Base-by-base conservation (phyloP, 495 filamentous ascomycete species). In the Penicillium egyptiacum region DNA sequence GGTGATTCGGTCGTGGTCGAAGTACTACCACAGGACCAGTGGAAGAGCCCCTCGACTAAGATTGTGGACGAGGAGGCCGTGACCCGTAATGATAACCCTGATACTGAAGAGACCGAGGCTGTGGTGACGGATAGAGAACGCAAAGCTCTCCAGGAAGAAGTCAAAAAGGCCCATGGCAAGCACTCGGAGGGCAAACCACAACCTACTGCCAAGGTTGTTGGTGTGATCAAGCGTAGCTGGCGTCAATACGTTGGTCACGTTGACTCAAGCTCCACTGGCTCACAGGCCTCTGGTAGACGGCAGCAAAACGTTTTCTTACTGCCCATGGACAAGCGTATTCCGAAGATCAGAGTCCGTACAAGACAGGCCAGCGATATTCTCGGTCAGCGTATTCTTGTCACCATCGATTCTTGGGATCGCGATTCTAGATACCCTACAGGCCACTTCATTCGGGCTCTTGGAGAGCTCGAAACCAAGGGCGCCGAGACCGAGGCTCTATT, bases 281-380 rank as follows among this genome's bases (percentile, higher is more conserved):
- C 87, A 17, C 81, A 84, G 19, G 79, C 76, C 40, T 83, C 91
- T 54, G 88, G 89, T 35, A 80, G 92, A 26, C 86, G 86, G 55
- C 93, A 96, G 63, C 91, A 98, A 69, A 93, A 81, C 23, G 90
- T 98, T 11, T 98, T 98, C 67, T 79, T 98, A 5, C 82, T 97
- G 33, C 92, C 95, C 2, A 98, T 98, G 95, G 92, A 98, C 72
- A 98, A 95, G 75, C 84, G 89, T 50, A 88, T 98, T 25, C 94
- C 94, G 1, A 98, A 97, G 75, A 98, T 98, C 58, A 84, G 92
- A 55, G 78, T 98, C 44, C 87, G 90, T 23, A 98, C 94, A 20
- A 82, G 94, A 28, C 95, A 97, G 70, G 93, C 90, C 37, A 82
- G 83, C 9, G 90, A 94, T 61, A 78, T 98, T 3, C 65, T 97